Base-by-base conservation (phyloP, 352 stramenopile genomes). In the Phytophthora chlamydospora region DNA sequence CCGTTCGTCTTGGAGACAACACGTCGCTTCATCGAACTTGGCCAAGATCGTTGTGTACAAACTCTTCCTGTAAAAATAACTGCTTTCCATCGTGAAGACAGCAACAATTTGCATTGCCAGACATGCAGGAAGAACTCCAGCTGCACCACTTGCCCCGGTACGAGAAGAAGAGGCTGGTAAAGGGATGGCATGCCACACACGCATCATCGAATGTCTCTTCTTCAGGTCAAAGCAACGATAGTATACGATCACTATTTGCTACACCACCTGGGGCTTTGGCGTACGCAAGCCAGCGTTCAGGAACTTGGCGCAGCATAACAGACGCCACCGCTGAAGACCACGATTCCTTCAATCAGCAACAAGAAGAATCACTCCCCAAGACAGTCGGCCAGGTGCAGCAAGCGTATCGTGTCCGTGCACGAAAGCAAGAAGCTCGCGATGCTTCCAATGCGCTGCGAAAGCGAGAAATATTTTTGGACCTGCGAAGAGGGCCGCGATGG, bases 371-470 rank as follows among this genome's bases (percentile, higher is more conserved):
- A 40, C 4, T 71, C 17, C 62, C 62, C 2, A 44, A 74, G 33
- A 86, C 72, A 1, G 78, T 84, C 7, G 71, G 53, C 6, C 75
- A 84, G 40, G 71, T 89, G 36, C 68, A 78, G 13, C 58, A 75
- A 31, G 65, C 62, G 39, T 89, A 87, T 48, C 64, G 70, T 24
- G 32, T 50, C 2, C 69, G 77, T 2, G 75, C 76, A 6, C 48
- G 76, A 6, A 59, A 52, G 24, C 58, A 83, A 45, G 76, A 89
- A 31, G 49, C 24, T 0, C 38, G 43, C 10, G 57, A 68, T 14
- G 58, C 58, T 16, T 64, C 47, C 1, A 66, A 71, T 6, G 44
- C 41, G 8, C 49, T 64, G 19, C 49, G 36, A 42, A 60, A 50
- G 33, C 44, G 53, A 38, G 49, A 62, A 24, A 58, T 41, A 32